Conservation (phyloP, 2,329 filamentous ascomycete species). For the Penicillium hesseltinei region DNA sequence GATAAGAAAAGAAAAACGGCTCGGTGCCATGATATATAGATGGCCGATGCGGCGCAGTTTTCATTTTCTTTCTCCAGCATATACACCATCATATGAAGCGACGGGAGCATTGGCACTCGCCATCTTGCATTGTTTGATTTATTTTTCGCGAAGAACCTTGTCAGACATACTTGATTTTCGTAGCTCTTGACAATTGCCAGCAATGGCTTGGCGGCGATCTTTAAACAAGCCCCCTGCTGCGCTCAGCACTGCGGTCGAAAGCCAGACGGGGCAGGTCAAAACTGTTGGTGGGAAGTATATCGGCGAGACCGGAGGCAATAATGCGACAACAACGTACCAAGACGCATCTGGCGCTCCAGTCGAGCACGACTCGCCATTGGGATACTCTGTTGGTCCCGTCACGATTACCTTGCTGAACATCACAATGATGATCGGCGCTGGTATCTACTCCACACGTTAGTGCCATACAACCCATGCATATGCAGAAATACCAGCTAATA, state of each 20-base stretch:
- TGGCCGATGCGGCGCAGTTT: neutral
- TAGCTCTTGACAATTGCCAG: neutral
- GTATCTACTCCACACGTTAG: conserved; percentile 62
- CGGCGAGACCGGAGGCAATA: conserved; percentile 40
- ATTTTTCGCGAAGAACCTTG: neutral
- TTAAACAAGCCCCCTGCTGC: neutral
- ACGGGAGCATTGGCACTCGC: neutral
- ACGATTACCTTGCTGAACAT: conserved; percentile 61
- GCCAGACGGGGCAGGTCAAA: neutral
- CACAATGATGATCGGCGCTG: conserved; percentile 62
- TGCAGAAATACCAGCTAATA: neutral
- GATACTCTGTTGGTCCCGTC: conserved; percentile 56
- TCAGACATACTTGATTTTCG: too few species aligned
- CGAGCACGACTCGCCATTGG: conserved; percentile 57
- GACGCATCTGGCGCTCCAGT: conserved; percentile 62
- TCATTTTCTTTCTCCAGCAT: neutral
- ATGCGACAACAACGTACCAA: conserved; percentile 53
- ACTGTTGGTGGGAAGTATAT: neutral
- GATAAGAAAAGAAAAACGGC: neutral
- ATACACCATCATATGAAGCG: neutral
- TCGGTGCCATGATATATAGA: neutral
- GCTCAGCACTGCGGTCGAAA: neutral
- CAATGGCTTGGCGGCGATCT: neutral
- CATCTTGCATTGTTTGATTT: neutral
- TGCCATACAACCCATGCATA: conserved; percentile 6